Conservation (phyloP, 2,329 filamentous ascomycete species). For the Leptographium radiaticola region DNA sequence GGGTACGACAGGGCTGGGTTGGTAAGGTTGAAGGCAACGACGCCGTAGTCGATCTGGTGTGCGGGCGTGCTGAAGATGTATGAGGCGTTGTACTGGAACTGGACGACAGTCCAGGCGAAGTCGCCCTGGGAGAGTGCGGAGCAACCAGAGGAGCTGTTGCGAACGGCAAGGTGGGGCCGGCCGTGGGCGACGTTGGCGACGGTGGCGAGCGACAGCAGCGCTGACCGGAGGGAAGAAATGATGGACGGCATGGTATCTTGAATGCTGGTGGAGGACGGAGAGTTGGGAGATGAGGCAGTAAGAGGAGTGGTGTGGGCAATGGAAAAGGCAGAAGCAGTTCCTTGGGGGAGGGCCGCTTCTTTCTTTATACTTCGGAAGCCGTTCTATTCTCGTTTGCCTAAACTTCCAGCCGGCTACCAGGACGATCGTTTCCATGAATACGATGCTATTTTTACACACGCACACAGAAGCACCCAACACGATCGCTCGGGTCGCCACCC, state of each 20-base stretch:
- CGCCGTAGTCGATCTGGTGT: slow-evolving; percentile 35
- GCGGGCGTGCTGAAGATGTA: slow-evolving; percentile 36
- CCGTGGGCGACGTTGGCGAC: neutral
- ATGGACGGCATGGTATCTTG: neutral
- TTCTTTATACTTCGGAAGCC: too few relatives aligned
- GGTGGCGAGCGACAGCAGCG: slow-evolving; percentile 1
- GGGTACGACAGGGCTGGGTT: slow-evolving; percentile 29
- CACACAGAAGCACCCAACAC: too few relatives aligned
- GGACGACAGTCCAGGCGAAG: slow-evolving; percentile 27
- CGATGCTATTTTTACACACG: too few relatives aligned
- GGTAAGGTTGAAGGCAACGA: slow-evolving; percentile 33
- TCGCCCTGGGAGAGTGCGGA: slow-evolving; percentile 17
- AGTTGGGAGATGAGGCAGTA: too few relatives aligned
- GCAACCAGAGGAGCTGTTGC: slow-evolving; percentile 17
- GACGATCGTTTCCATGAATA: too few relatives aligned
- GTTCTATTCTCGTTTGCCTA: too few relatives aligned
- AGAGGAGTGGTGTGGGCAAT: too few relatives aligned
- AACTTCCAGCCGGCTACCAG: too few relatives aligned
- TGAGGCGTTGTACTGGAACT: slow-evolving; percentile 35
- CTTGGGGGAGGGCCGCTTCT: too few relatives aligned
- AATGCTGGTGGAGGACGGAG: neutral
- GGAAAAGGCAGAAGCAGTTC: too few relatives aligned
- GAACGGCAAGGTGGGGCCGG: neutral
- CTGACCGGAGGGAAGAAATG: neutral
- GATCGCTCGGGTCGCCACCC: too few relatives aligned